phyloP scores from a whole-genome alignment of 257 asterid genomes.

The Capsicum chinense region DNA sequence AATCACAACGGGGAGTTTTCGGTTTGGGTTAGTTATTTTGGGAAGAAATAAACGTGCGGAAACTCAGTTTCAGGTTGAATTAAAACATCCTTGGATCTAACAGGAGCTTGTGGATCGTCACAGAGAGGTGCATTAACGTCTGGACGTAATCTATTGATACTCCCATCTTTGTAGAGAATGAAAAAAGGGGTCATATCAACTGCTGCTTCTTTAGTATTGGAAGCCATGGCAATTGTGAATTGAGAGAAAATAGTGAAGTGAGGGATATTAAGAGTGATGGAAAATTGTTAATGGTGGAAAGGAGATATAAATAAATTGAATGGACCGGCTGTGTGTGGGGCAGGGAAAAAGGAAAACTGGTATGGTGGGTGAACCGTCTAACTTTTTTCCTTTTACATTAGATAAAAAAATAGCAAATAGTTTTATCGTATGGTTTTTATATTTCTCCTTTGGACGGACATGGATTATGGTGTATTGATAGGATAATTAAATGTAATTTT shows the following conservation, averaged over 20 bases:
- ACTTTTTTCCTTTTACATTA: not conserved
- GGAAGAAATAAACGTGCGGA: conserved; percentile 62
- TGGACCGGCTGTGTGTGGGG: not conserved
- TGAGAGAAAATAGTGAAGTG: not conserved
- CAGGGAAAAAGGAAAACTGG: not conserved
- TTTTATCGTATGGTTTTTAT: too few species aligned
- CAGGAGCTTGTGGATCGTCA: conserved; percentile 47
- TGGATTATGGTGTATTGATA: too few species aligned
- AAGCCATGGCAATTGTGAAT: conserved; percentile 35
- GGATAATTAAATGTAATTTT: too few species aligned
- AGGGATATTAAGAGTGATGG: not conserved
- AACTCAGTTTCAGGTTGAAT: conserved; percentile 49
- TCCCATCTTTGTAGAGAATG: conserved; percentile 50
- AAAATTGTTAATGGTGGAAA: not conserved
- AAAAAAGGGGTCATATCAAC: conserved; percentile 47
- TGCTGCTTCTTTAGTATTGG: conserved; percentile 42
- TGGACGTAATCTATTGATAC: conserved; percentile 38
- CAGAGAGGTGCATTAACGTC: conserved; percentile 35
- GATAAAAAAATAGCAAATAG: not conserved
- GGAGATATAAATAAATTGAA: not conserved
- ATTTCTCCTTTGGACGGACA: too few species aligned
- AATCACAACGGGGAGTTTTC: conserved; percentile 52
- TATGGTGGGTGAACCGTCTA: not conserved
- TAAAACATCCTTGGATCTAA: conserved; percentile 56
- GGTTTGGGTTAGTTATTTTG: conserved; percentile 32